Percentiles rank a stretch among this genome's conserved stretches.
phyloP scores from a whole-genome alignment of 306 rosid species.

The Mimosa bimucronata region DNA sequence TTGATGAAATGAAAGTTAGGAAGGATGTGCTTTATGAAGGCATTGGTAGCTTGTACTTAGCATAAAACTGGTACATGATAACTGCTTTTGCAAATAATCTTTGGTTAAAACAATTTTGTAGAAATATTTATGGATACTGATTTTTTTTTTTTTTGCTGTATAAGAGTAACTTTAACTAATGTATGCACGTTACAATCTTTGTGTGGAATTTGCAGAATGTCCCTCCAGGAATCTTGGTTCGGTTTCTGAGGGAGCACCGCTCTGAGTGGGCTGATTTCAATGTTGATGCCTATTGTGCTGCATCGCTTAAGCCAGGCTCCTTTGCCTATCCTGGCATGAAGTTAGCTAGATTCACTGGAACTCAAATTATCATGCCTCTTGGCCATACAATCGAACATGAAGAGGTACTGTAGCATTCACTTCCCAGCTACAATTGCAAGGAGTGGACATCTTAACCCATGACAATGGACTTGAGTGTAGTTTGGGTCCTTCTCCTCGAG shows the following conservation, averaged over 20 bases:
- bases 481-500: neutral
- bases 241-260: constrained; percentile 95
- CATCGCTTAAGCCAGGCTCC: constrained; percentile 76
- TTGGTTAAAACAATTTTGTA: neutral
- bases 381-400: constrained; percentile 96
- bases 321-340: constrained; percentile 90
- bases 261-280: constrained; percentile 99
- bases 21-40: neutral
- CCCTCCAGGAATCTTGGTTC: constrained; percentile 91
- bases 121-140: neutral
- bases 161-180: neutral
- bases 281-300: constrained; percentile 87
- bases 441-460: neutral
- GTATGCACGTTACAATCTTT: constrained; percentile 4
- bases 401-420: constrained; percentile 60
- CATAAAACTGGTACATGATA: neutral
- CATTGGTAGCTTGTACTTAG: neutral
- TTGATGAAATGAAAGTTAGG: neutral
- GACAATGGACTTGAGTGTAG: neutral
- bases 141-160: neutral
- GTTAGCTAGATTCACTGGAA: constrained; percentile 93
- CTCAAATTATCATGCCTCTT: constrained; percentile 96
- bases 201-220: constrained; percentile 65
- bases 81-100: neutral
- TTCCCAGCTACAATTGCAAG: neutral